Conservation (phyloP, 2,329 filamentous ascomycete genomes). For the Colletotrichum agaves region DNA sequence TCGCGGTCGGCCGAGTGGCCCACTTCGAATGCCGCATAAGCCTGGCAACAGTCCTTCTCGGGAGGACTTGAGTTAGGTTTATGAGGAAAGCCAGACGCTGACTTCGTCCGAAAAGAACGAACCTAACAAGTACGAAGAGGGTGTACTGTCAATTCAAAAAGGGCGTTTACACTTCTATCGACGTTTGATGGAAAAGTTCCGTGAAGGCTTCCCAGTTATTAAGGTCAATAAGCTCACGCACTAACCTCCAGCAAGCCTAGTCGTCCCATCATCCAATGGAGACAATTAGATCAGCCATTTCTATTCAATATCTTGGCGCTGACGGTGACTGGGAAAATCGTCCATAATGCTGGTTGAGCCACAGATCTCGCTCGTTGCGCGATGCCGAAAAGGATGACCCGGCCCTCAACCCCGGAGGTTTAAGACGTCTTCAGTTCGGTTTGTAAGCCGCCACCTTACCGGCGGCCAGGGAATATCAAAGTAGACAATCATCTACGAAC, state of each 20-base stretch:
- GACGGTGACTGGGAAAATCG: neutral
- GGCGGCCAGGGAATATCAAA: neutral
- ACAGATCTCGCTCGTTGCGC: neutral
- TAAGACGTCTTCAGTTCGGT: neutral
- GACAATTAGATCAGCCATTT: neutral
- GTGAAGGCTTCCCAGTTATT: neutral
- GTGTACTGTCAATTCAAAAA: neutral
- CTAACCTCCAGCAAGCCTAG: neutral
- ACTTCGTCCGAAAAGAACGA: neutral
- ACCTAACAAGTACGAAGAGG: neutral
- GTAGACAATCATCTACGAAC: neutral
- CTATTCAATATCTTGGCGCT: neutral
- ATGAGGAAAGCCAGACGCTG: neutral
- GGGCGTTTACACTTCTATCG: neutral
- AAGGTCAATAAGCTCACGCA: constrained; percentile 9
- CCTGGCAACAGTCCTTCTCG: neutral
- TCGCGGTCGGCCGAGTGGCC: constrained; percentile 2
- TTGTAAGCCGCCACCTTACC: neutral
- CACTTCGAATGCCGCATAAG: constrained; percentile 4
- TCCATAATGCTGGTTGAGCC: neutral
- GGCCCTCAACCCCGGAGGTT: neutral
- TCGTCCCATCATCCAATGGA: neutral
- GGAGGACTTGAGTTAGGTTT: neutral
- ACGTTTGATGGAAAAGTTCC: neutral
- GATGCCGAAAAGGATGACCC: constrained; percentile 2